Conservation (phyloP, 139 green algal species). For the Penium margaritaceum region DNA sequence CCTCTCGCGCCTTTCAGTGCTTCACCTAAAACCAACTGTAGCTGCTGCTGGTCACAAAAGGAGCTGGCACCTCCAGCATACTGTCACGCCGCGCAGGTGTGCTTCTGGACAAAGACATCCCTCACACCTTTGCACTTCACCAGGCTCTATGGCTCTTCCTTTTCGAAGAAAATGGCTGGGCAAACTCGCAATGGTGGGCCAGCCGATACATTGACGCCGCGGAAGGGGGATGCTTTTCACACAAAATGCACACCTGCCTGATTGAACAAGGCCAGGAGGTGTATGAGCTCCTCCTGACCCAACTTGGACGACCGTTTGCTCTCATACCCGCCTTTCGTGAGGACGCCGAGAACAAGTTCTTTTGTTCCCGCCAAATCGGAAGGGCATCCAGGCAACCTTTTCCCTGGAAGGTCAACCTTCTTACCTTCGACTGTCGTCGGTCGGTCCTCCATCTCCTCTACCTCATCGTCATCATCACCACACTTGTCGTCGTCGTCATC, state of each 20-base stretch:
- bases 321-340: constrained; percentile 60
- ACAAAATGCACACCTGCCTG: constrained; percentile 83
- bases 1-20: no score
- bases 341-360: constrained; percentile 56
- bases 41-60: no score
- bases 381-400: neutral
- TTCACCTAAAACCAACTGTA: no score
- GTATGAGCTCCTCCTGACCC: constrained; percentile 88
- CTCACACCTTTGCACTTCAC: no score
- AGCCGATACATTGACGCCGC: no score
- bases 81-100: no score
- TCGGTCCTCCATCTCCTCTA: neutral
- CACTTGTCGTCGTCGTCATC: constrained; percentile 20
- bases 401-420: neutral
- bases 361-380: neutral
- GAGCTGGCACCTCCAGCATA: no score
- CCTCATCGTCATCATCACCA: constrained; percentile 24
- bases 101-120: no score
- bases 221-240: no score
- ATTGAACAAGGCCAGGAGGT: constrained; percentile 86
- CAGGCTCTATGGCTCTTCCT: no score
- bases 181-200: no score
- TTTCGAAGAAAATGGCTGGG: no score
- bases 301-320: constrained; percentile 81
- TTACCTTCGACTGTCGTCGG: neutral